phyloP scores from a whole-genome alignment of 176 grass and related monocot species.

The barley (Hordeum vulgare) region MorexV3_pseudomolecules_assembly NC_058524.1:7113420-7113919 shows the following conservation, averaged over 20 bases:
- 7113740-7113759: neutral
- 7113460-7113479: neutral
- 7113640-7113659: neutral
- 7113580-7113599: slow-evolving; percentile 1
- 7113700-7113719: neutral
- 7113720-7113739: neutral
- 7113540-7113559: neutral
- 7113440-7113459: neutral
- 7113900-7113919: neutral
- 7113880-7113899: neutral
- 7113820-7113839: slow-evolving; percentile 6
- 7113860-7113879: neutral
- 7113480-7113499: neutral
- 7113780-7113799: neutral
- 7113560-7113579: neutral
- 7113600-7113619: neutral
- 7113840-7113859: neutral
- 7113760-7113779: too few species aligned
- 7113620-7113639: neutral
- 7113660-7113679: neutral
- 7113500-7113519: neutral
- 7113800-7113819: neutral
- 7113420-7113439: neutral
- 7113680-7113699: slow-evolving; percentile 12
- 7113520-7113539: neutral